phyloP scores from a whole-genome alignment of 2,329 filamentous ascomycete species.

The Trichoderma harzianum region DNA sequence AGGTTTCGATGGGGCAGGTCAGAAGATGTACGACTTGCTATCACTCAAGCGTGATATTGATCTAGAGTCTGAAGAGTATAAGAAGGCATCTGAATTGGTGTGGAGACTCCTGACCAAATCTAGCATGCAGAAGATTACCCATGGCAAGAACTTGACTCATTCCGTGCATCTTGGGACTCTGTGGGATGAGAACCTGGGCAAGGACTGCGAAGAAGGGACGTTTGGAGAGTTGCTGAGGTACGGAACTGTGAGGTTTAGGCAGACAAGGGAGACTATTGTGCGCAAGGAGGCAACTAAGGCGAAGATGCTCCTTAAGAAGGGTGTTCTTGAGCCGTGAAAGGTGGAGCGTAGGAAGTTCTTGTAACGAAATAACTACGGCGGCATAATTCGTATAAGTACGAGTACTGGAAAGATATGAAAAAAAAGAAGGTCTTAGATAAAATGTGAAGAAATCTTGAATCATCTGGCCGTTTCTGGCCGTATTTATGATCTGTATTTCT shows the following conservation, averaged over 20 bases:
- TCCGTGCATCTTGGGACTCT: neutral
- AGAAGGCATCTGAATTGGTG: neutral
- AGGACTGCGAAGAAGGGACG: neutral
- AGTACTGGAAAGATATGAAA: too few relatives aligned
- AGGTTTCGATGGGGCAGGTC: neutral
- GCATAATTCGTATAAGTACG: too few relatives aligned
- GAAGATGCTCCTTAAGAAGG: neutral
- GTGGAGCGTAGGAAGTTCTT: neutral
- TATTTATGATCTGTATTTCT: too few relatives aligned
- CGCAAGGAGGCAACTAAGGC: neutral
- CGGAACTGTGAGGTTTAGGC: neutral
- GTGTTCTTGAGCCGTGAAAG: neutral
- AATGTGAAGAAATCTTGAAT: neutral
- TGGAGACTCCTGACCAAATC: neutral
- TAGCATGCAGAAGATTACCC: neutral
- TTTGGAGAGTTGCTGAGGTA: neutral
- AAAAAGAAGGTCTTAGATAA: neutral
- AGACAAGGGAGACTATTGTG: neutral
- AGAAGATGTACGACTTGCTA: neutral
- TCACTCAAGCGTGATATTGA: neutral
- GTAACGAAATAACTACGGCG: too few relatives aligned
- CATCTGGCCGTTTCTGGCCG: neutral
- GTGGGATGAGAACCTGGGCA: neutral
- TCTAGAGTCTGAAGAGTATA: neutral
- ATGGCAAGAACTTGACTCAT: neutral